These are phyloP conservation scores for Rosa rugosa DNA, from an alignment of 306 rosid species.

Conservation along the genomic window DNA sequence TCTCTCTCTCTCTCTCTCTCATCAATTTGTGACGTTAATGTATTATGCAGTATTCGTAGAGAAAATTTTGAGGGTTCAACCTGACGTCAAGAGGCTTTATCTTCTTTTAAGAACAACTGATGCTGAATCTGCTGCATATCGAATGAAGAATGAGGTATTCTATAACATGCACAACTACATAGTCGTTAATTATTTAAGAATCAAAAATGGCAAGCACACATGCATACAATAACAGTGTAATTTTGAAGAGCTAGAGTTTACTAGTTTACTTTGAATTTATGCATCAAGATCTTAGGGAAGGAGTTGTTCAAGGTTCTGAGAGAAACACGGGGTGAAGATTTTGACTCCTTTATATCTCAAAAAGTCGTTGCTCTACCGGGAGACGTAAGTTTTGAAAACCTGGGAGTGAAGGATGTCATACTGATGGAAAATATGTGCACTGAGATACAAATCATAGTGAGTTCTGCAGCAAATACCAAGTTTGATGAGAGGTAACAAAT, in stretches of 20 bases:
- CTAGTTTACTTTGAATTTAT: background rate
- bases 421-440: conserved; percentile 20
- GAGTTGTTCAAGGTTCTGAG: conserved; percentile 31
- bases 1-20: background rate
- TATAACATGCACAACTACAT: background rate
- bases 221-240: background rate
- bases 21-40: background rate
- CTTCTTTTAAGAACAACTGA: conserved; percentile 30
- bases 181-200: background rate
- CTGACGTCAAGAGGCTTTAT: background rate
- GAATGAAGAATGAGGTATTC: conserved; percentile 25
- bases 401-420: conserved; percentile 31
- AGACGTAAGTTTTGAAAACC: conserved; percentile 26
- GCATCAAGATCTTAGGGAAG: conserved; percentile 16
- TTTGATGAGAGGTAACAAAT: conserved; percentile 42
- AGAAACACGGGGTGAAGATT: conserved; percentile 20
- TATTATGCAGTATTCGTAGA: conserved; percentile 21
- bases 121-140: conserved; percentile 2
- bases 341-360: conserved; percentile 23
- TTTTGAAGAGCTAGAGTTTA: background rate
- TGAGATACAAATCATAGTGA: conserved; percentile 28
- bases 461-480: conserved; percentile 40
- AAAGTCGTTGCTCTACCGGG: conserved; percentile 34
- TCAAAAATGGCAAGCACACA: background rate
- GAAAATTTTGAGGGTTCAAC: conserved; percentile 16